These are phyloP conservation scores for Podila clonocystis DNA, from an alignment of 192 early-diverging fungal genomes.

Conservation along the genomic window DNA sequence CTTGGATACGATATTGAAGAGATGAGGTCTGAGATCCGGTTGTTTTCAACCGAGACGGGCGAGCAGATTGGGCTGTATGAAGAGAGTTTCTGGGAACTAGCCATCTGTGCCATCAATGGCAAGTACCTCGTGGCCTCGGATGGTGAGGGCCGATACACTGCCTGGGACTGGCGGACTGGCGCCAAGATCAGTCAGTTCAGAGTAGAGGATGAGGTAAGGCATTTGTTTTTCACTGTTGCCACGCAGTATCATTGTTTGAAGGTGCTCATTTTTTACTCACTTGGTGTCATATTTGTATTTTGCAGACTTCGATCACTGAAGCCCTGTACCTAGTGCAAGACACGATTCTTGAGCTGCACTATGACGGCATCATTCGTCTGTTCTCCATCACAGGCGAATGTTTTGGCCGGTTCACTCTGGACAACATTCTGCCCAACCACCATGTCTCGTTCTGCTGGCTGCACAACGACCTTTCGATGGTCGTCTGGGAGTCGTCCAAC, in stretches of 20 bases:
- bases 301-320: slow-evolving; percentile 34
- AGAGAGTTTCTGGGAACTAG: slow-evolving; percentile 44
- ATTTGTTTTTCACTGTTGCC: background rate
- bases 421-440: slow-evolving; percentile 43
- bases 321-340: slow-evolving; percentile 39
- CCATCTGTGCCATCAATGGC: slow-evolving; percentile 43
- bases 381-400: slow-evolving; percentile 47
- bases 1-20: slow-evolving; percentile 41
- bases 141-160: slow-evolving; percentile 32
- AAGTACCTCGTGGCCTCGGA: slow-evolving; percentile 33
- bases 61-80: slow-evolving; percentile 38
- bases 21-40: slow-evolving; percentile 31
- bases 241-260: background rate
- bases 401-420: slow-evolving; percentile 40
- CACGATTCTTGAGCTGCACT: slow-evolving; percentile 45
- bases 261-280: background rate
- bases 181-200: slow-evolving; percentile 38
- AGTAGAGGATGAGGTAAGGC: slow-evolving; percentile 32
- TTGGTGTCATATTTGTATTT: background rate
- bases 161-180: slow-evolving; percentile 41
- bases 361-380: slow-evolving; percentile 38
- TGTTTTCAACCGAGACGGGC: slow-evolving; percentile 46
- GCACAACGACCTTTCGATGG: slow-evolving; percentile 49
- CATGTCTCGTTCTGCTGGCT: slow-evolving; percentile 50
- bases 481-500: slow-evolving; percentile 47